Base-by-base conservation (phyloP, 2,329 filamentous ascomycete genomes). In the Cladosporium sp. region DNA sequence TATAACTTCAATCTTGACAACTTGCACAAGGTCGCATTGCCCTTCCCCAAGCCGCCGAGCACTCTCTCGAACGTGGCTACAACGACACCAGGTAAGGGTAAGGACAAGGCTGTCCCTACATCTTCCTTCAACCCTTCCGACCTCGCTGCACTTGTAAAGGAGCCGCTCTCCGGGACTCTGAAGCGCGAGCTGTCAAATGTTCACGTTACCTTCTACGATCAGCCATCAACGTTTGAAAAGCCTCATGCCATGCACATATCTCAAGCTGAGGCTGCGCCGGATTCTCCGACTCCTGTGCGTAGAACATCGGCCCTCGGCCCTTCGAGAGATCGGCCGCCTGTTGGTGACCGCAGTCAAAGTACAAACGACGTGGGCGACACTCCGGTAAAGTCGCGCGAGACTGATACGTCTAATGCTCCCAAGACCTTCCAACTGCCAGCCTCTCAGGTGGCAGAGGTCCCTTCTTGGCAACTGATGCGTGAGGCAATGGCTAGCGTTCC, bases 151-250 rank as follows among this genome's bases (percentile, higher is more conserved):
- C 75, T 97, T 53, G 84, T 85, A 48, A 84, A 84, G 52, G 78
- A 70, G 43, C 59, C 71, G 16, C 55, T 70, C 4, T 64, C 71
- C 28, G 55, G 66, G 4, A 52, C 62, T 19, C 71, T 76, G 18
- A 95, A 87, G 85, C 80, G 83, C 56, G 84, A 87, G 52, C 95
- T 89, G 32, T 65, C 85, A 87, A 83, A 86, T 64, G 79, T 97
- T 45, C 85, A 84, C 61, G 72, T 97, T 49, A 81, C 83, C 16
- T 97, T 95, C 70, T 95, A 95, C 63, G 70, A 75, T 49, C 65
- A 71, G 16, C 61, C 71, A n/a, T 43, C 63, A 14, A 53, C 59
- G 10, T 44, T 59, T 48, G 65, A 58, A 62, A 50, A 43, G 38
- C 18, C 40, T 28, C 31, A 43, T 28, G 61, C 56, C 4, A 32